A percentile compares a stretch with the other conserved stretches of the same genome.
Evolutionary conservation across 176 grass and related monocot species (phyloP).

Genomic region (Eragrostis nindensis): DNA sequence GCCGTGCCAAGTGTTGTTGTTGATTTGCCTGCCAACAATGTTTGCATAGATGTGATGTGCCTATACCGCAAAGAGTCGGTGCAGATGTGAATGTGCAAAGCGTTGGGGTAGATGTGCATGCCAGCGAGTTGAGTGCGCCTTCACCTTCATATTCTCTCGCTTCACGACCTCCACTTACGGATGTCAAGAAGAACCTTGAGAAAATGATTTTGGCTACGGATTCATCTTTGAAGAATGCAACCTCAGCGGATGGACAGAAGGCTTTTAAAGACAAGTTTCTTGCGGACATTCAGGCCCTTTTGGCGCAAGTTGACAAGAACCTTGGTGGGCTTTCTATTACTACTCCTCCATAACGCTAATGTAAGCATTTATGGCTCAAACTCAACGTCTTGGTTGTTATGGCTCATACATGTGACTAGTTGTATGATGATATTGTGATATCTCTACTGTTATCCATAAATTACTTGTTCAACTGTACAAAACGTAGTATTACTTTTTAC

Average conservation of each 20-base stretch:
- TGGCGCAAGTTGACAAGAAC: conserved; percentile 67
- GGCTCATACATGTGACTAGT: no score
- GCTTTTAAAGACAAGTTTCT: conserved; percentile 49
- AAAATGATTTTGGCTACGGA: conserved; percentile 69
- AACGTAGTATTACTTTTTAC: no score
- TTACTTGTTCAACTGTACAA: no score
- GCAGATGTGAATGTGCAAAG: not conserved
- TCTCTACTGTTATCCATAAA: no score
- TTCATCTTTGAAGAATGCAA: conserved; percentile 32
- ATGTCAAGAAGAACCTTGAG: conserved; percentile 83
- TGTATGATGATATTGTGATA: no score
- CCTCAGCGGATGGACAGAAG: conserved; percentile 21
- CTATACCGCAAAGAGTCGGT: conserved; percentile 3
- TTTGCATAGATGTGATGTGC: conserved; percentile 22
- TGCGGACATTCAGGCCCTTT: conserved; percentile 69
- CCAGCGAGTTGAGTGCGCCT: conserved; percentile 9
- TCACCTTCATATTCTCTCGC: conserved; percentile 14
- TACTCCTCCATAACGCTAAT: conserved; percentile 32
- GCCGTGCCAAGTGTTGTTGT: conserved; percentile 15
- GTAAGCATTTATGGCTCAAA: conserved; percentile 3
- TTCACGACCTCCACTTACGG: conserved; percentile 53
- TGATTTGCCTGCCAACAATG: conserved; percentile 11
- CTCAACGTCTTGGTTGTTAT: conserved; percentile 34
- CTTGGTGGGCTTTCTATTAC: conserved; percentile 36
- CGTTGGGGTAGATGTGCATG: conserved; percentile 11